These are phyloP conservation scores for Cytospora piceicola DNA, from an alignment of 2,329 filamentous ascomycete species.

Conservation along the genomic window DNA sequence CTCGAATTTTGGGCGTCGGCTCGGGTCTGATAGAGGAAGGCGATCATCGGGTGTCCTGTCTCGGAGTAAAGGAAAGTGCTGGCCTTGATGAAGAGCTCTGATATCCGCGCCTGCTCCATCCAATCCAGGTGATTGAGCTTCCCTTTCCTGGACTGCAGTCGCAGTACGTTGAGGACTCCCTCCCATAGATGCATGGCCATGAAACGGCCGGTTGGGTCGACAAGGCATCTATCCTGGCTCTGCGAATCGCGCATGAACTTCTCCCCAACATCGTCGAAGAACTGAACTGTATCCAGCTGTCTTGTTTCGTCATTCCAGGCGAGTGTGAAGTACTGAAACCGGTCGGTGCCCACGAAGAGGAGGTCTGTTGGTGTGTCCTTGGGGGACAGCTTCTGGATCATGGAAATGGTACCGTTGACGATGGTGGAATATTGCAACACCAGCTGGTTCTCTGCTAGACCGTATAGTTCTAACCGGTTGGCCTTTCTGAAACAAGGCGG, in stretches of 20 bases:
- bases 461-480: slow-evolving; percentile 86
- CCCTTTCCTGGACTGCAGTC: slow-evolving; percentile 52
- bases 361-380: slow-evolving; percentile 76
- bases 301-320: slow-evolving; percentile 71
- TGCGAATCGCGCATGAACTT: slow-evolving; percentile 75
- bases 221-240: slow-evolving; percentile 79
- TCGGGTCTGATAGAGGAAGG: slow-evolving; percentile 61
- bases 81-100: slow-evolving; percentile 63
- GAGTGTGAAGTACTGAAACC: slow-evolving; percentile 87
- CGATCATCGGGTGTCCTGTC: slow-evolving; percentile 61
- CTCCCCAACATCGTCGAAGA: slow-evolving; percentile 59
- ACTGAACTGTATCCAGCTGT: slow-evolving; percentile 55
- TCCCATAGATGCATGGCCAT: slow-evolving; percentile 65
- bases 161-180: slow-evolving; percentile 60
- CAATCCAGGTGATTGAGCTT: slow-evolving; percentile 49
- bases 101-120: slow-evolving; percentile 60
- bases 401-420: slow-evolving; percentile 84
- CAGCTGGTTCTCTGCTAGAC: slow-evolving; percentile 62
- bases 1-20: slow-evolving; percentile 57
- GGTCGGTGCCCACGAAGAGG: slow-evolving; percentile 89
- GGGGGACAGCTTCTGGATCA: slow-evolving; percentile 80
- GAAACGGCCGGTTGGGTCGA: slow-evolving; percentile 75
- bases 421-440: slow-evolving; percentile 68
- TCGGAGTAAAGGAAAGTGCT: slow-evolving; percentile 62
- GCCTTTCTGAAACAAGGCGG: slow-evolving; percentile 64